Percentiles rank a stretch among this genome's conserved stretches.
Evolutionary conservation across 768 basidiomycete genomes (phyloP).

Genomic region (Tricholoma matsutake): DNA sequence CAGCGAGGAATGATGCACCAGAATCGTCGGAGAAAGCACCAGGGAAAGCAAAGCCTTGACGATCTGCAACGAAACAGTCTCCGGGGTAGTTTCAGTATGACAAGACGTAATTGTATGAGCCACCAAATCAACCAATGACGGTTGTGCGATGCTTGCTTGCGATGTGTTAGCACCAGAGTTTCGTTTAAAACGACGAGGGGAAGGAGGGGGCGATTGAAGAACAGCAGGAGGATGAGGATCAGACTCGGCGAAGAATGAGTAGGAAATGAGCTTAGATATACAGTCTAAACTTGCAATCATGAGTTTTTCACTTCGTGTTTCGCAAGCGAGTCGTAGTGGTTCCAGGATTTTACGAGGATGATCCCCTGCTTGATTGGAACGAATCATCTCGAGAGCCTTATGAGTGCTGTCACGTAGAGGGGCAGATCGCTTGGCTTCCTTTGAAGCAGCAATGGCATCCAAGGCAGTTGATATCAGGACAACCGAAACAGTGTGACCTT

Average conservation of each 20-base stretch:
- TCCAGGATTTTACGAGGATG: conserved; percentile 88
- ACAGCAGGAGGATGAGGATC: conserved; percentile 33
- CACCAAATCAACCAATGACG: conserved; percentile 88
- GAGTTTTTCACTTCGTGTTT: conserved; percentile 89
- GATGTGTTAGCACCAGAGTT: conserved; percentile 41
- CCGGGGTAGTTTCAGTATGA: conserved; percentile 84
- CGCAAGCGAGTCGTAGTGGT: conserved; percentile 94
- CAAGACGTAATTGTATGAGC: conserved; percentile 93
- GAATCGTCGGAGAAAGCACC: conserved; percentile 79
- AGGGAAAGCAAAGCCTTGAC: conserved; percentile 92
- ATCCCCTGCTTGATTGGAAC: conserved; percentile 69
- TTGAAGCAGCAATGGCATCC: conserved; percentile 82
- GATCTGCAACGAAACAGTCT: conserved; percentile 91
- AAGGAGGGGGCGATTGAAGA: conserved; percentile 74
- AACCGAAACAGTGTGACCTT: conserved; percentile 71
- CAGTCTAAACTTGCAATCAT: conserved; percentile 98
- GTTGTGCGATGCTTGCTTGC: conserved; percentile 50
- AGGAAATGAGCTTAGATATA: conserved; percentile 95
- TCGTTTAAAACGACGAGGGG: conserved; percentile 51
- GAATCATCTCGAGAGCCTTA: conserved; percentile 79
- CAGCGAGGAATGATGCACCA: conserved; percentile 94
- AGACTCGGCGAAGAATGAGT: conserved; percentile 90
- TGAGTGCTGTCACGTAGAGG: conserved; percentile 84
- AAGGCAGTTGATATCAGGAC: conserved; percentile 83
- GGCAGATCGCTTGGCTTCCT: conserved; percentile 80